phyloP scores from a whole-genome alignment of 2,329 filamentous ascomycete genomes.

The Neocatenulostroma microsporum region DNA sequence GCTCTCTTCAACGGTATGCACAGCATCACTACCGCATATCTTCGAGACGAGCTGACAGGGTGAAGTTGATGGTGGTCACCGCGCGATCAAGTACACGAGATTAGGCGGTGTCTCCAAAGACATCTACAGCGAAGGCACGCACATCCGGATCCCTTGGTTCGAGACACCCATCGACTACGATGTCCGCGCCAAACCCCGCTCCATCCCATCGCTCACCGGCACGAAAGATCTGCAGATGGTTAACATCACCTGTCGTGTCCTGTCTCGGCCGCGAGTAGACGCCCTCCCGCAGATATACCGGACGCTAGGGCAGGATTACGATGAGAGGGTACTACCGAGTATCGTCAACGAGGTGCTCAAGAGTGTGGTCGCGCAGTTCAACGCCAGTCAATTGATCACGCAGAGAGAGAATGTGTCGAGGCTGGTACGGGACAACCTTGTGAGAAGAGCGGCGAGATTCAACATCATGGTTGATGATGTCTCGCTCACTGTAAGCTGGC shows the following conservation, averaged over 20 bases:
- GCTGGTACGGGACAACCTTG: constrained; percentile 87
- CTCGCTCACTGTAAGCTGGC: constrained; percentile 59
- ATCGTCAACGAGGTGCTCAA: constrained; percentile 99
- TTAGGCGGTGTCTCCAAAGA: constrained; percentile 89
- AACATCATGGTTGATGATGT: constrained; percentile 98
- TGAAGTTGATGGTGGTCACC: constrained; percentile 87
- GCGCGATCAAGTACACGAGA: constrained; percentile 93
- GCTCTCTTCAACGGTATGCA: constrained; percentile 59
- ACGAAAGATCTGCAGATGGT: constrained; percentile 99
- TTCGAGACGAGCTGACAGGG: neutral
- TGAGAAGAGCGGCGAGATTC: constrained; percentile 84
- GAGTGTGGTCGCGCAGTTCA: constrained; percentile 96
- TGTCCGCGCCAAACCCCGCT: constrained; percentile 93
- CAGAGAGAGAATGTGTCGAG: constrained; percentile 94
- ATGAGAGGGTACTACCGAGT: constrained; percentile 93
- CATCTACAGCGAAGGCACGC: constrained; percentile 95
- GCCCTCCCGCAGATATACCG: constrained; percentile 95
- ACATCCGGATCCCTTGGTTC: constrained; percentile 91
- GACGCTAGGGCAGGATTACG: constrained; percentile 90
- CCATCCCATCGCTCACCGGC: constrained; percentile 91
- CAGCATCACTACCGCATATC: neutral
- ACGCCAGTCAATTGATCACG: constrained; percentile 96
- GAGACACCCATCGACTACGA: constrained; percentile 95
- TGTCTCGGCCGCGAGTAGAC: constrained; percentile 79
- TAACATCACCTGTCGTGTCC: constrained; percentile 99